A percentile compares a stretch with the other conserved stretches of the same genome.
phyloP scores from a whole-genome alignment of 805 yeast genomes.

The Maudiozyma turicensis region DNA sequence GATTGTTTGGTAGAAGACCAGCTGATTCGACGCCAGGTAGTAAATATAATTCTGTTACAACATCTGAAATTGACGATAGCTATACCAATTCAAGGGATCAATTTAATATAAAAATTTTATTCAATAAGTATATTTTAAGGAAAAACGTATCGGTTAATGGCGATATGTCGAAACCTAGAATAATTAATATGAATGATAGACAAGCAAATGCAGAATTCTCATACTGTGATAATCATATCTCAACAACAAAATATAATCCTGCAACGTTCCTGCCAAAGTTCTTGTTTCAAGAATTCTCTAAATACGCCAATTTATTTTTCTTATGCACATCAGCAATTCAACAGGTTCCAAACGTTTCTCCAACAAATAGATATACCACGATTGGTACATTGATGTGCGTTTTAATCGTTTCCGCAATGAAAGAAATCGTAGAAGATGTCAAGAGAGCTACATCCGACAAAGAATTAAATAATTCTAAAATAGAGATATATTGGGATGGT shows the following conservation, averaged over 20 bases:
- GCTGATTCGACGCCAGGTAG: constrained; percentile 11
- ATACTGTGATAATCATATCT: constrained; percentile 74
- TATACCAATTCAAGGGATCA: constrained; percentile 27
- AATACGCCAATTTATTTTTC: constrained; percentile 91
- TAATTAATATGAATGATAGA: constrained; percentile 59
- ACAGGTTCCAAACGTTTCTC: constrained; percentile 94
- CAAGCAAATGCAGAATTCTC: constrained; percentile 43
- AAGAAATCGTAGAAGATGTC: constrained; percentile 83
- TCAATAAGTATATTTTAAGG: constrained; percentile 29
- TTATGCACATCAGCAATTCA: constrained; percentile 87
- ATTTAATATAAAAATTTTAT: constrained; percentile 32
- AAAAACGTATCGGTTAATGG: constrained; percentile 12
- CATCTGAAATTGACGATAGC: constrained; percentile 17
- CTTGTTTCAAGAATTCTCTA: constrained; percentile 90
- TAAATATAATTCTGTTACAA: constrained; percentile 18
- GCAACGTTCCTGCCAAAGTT: constrained; percentile 94
- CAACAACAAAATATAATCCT: constrained; percentile 89
- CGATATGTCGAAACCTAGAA: constrained; percentile 41
- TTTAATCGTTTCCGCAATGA: constrained; percentile 79
- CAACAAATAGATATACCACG: constrained; percentile 92
- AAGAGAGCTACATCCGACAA: constrained; percentile 83
- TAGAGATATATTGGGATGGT: constrained; percentile 58
- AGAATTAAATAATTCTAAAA: constrained; percentile 74
- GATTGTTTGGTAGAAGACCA: constrained; percentile 5
- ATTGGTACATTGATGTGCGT: constrained; percentile 84